Percentiles rank a stretch among this genome's conserved stretches.
Evolutionary conservation across 257 asterid genomes (phyloP).

Genomic region (Cordia subcordata): DNA sequence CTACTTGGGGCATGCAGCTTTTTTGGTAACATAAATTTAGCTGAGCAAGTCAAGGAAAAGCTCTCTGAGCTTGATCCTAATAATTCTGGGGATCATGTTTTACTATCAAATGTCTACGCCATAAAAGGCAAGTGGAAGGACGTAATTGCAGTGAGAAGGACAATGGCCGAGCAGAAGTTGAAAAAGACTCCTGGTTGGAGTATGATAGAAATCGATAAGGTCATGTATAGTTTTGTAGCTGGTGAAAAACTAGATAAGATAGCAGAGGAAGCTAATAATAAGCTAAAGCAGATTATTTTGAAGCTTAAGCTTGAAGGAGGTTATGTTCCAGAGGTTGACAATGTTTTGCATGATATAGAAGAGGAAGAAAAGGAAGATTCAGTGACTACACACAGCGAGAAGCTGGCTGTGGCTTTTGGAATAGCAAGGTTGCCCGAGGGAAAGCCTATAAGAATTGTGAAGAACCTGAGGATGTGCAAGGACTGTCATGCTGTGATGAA

Average conservation of each 20-base stretch:
- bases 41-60: slow-evolving; percentile 50
- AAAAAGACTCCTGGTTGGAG: slow-evolving; percentile 80
- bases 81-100: slow-evolving; percentile 60
- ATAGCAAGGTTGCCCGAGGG: slow-evolving; percentile 38
- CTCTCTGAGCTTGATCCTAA: slow-evolving; percentile 66
- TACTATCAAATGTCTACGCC: slow-evolving; percentile 76
- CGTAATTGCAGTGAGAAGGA: slow-evolving; percentile 44
- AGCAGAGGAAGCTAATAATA: slow-evolving; percentile 42
- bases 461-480: slow-evolving; percentile 72
- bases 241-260: slow-evolving; percentile 30
- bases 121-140: slow-evolving; percentile 72
- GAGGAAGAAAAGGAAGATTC: slow-evolving; percentile 61
- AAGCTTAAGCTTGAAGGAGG: slow-evolving; percentile 51
- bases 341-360: slow-evolving; percentile 56
- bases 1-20: slow-evolving; percentile 90
- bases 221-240: slow-evolving; percentile 41
- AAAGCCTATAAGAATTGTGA: slow-evolving; percentile 43
- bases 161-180: slow-evolving; percentile 52
- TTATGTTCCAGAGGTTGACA: slow-evolving; percentile 44
- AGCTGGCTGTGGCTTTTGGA: slow-evolving; percentile 69
- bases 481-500: slow-evolving; percentile 72
- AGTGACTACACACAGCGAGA: slow-evolving; percentile 60
- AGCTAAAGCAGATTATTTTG: slow-evolving; percentile 44
- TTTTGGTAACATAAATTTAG: slow-evolving; percentile 57
- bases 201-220: slow-evolving; percentile 56